Evolutionary conservation across 306 rosid species (phyloP), one percentile per base, ranked within the genome.

Genomic region (Acacia melanoxylon): DNA sequence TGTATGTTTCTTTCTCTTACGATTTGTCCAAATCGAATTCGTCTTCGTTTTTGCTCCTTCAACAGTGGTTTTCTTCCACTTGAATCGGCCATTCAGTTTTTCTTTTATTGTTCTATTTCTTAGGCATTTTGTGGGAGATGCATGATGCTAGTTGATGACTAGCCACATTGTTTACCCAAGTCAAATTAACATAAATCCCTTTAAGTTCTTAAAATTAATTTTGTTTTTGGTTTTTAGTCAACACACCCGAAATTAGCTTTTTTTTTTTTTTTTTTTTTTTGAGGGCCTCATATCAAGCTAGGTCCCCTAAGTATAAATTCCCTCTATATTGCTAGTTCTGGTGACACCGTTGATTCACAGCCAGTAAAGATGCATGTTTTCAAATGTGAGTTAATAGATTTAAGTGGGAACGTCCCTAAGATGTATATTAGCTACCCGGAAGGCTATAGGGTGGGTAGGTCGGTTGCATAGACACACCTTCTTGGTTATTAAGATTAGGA

Each of bases 351-450:
- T 12, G 40, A 19, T 62, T 27, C 68, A 62, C 37, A 62, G 11
- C 19, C 10, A 45, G 3, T 8, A 46, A 68, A 74, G 68, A 33
- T 20, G 49, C 33, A 33, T 74, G 54, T n/a, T 74, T 74, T 74
- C 49, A 74, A 54, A 74, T 35, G 67, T 35, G 66, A 54, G 67
- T 54, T 37, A 10, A 29, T 79, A 37, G 70, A 79, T 74, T 79
- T 41, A 46, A 68, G 33, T 24, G 27, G 20, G 40, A 66, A 66
- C 51, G 48, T 41, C 16, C 8, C 61, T 51, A 24, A 46, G 61
- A 62, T 66, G 42, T 40, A 58, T 68, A 11, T 71, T 51, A 58
- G 44, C 45, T 31, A n/a, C 35, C 42, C 44, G 13, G 44, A 37
- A 65, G 44, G 40, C 46, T 37, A 31, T 63, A 69, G 31, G 78